phyloP scores from a whole-genome alignment of 1,284 basidiomycete species.

The Apiotrichum gamsii region DNA sequence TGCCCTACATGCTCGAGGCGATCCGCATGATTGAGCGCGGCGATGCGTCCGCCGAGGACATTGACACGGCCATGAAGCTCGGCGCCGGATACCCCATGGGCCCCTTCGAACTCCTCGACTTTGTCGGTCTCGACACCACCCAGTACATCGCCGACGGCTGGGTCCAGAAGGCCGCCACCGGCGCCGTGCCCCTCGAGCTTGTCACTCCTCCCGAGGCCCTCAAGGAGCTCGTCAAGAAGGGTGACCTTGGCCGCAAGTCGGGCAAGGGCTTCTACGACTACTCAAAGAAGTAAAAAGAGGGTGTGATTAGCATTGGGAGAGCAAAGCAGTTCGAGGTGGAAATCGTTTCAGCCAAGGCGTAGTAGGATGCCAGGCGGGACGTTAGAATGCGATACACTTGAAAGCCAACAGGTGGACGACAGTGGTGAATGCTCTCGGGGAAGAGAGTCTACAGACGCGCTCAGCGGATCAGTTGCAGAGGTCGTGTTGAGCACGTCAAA shows the following conservation, averaged over 20 bases:
- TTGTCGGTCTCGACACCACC: constrained; percentile 51
- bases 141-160: constrained; percentile 54
- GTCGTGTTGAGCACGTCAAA: no score
- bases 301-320: no score
- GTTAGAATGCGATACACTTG: no score
- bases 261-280: constrained; percentile 47
- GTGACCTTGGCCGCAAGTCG: constrained; percentile 54
- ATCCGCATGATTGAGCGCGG: constrained; percentile 56
- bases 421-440: no score
- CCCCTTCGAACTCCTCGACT: constrained; percentile 55
- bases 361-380: no score
- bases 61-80: constrained; percentile 57
- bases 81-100: constrained; percentile 53
- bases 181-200: constrained; percentile 48
- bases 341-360: no score
- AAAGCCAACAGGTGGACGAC: no score
- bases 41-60: constrained; percentile 54
- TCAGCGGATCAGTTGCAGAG: no score
- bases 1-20: constrained; percentile 55
- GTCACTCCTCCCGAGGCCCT: constrained; percentile 50
- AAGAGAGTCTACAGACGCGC: no score
- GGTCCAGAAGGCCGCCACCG: constrained; percentile 50
- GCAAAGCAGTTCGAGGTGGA: not conserved
- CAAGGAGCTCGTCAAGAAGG: constrained; percentile 52
- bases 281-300: constrained; percentile 11